These are phyloP conservation scores for Inonotus obliquus DNA, from an alignment of 1,284 basidiomycete genomes.

Conservation along the genomic window DNA sequence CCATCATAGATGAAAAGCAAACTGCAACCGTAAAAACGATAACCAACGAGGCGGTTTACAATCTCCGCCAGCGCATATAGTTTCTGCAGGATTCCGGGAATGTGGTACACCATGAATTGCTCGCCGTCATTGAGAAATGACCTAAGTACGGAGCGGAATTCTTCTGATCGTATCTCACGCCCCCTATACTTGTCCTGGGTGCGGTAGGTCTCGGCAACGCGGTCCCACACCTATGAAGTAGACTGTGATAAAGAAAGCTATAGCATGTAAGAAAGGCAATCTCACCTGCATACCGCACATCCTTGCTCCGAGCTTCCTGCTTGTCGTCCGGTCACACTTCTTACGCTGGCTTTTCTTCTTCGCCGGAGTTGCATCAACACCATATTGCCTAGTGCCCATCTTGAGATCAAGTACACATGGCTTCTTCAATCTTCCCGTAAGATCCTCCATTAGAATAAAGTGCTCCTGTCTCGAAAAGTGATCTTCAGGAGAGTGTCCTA, in stretches of 20 bases:
- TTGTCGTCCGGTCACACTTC: slow-evolving; percentile 96
- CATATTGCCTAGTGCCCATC: slow-evolving; percentile 99
- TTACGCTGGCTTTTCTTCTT: slow-evolving; percentile 99
- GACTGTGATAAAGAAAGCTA: slow-evolving; percentile 5
- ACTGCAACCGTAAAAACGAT: slow-evolving; percentile 97
- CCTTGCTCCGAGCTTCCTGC: slow-evolving; percentile 83
- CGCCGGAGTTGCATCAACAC: slow-evolving; percentile 85
- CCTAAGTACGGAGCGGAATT: slow-evolving; percentile 79
- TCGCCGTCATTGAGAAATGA: slow-evolving; percentile 88
- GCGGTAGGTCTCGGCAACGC: slow-evolving; percentile 73
- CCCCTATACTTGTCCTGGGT: slow-evolving; percentile 98
- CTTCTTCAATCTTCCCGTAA: slow-evolving; percentile 90
- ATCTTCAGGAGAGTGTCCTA: slow-evolving; percentile 13
- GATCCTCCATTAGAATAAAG: slow-evolving; percentile 98
- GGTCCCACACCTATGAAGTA: slow-evolving; percentile 81
- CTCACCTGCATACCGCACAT: slow-evolving; percentile 99
- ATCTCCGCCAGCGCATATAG: slow-evolving; percentile 92
- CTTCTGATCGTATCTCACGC: slow-evolving; percentile 80
- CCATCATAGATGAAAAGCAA: slow-evolving; percentile 98
- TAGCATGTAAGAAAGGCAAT: slow-evolving; percentile 14
- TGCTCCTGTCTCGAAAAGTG: slow-evolving; percentile 79
- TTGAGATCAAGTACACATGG: slow-evolving; percentile 98
- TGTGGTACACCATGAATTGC: slow-evolving; percentile 83
- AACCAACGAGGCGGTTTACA: slow-evolving; percentile 83
- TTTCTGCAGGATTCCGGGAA: slow-evolving; percentile 88